Evolutionary conservation across 2,329 filamentous ascomycete genomes (phyloP).

Genomic region (Drechslerella stenobrocha): DNA sequence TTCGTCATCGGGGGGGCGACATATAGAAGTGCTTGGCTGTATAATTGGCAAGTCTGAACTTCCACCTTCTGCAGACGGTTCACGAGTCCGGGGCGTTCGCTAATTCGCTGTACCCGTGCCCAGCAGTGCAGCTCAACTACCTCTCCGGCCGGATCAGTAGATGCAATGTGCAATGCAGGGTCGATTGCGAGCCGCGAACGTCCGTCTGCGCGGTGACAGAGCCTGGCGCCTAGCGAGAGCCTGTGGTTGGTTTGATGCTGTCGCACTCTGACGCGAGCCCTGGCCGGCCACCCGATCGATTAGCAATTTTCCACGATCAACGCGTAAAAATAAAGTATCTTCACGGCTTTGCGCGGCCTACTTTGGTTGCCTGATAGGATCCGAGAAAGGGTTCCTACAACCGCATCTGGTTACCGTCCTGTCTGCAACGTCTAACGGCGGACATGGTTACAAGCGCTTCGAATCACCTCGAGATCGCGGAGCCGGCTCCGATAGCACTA

Average conservation of each 20-base stretch:
- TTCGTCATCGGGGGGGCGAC: constrained; percentile 1
- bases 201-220: background rate
- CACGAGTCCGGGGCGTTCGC: too few relatives aligned
- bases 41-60: background rate
- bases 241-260: constrained; percentile 11
- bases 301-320: background rate
- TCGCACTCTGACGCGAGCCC: constrained; percentile 21
- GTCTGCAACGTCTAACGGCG: constrained; percentile 2
- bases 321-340: background rate
- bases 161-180: too few relatives aligned
- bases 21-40: background rate
- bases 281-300: background rate
- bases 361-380: constrained; percentile 5
- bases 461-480: constrained; percentile 27
- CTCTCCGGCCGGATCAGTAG: too few relatives aligned
- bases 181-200: too few relatives aligned
- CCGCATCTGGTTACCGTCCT: background rate
- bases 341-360: background rate
- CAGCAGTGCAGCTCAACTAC: too few relatives aligned
- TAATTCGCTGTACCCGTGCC: too few relatives aligned
- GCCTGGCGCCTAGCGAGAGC: background rate
- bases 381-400: background rate
- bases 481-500: background rate
- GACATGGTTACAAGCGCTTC: constrained; percentile 20
- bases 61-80: too few relatives aligned